phyloP scores from a whole-genome alignment of 495 filamentous ascomycete species.

The Aspergillus olivimuriae region DNA sequence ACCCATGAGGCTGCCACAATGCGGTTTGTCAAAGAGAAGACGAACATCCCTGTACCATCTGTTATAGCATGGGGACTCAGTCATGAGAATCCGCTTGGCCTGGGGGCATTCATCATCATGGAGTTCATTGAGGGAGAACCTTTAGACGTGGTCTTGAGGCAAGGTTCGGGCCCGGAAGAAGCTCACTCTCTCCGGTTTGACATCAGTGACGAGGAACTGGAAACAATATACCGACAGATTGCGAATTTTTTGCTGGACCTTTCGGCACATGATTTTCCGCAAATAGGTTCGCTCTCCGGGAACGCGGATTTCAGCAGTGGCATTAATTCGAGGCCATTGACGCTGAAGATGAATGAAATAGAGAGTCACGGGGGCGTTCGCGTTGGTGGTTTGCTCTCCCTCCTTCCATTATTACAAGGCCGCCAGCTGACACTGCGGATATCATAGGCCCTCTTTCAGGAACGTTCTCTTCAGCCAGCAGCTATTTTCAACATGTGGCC shows the following conservation, averaged over 20 bases:
- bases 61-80: constrained; percentile 33
- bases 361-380: constrained; percentile 29
- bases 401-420: not conserved
- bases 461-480: constrained; percentile 21
- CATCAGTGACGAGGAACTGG: constrained; percentile 16
- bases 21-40: constrained; percentile 26
- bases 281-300: constrained; percentile 16
- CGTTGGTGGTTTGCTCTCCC: constrained; percentile 20
- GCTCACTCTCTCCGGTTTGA: not conserved
- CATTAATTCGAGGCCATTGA: constrained; percentile 18
- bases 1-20: constrained; percentile 35
- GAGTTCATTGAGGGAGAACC: not conserved
- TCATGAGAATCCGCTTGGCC: not conserved
- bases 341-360: constrained; percentile 27
- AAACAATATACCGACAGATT: constrained; percentile 25
- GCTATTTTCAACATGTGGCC: constrained; percentile 28
- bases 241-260: constrained; percentile 24
- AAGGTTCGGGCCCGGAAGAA: not conserved
- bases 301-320: constrained; percentile 10
- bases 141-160: too few species aligned
- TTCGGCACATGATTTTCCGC: constrained; percentile 21
- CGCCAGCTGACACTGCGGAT: constrained; percentile 4
- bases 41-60: constrained; percentile 38
- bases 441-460: constrained; percentile 25
- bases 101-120: constrained; percentile 8